Base-by-base conservation (phyloP, 2,329 filamentous ascomycete genomes). In the Simplicillium aogashimaense region DNA sequence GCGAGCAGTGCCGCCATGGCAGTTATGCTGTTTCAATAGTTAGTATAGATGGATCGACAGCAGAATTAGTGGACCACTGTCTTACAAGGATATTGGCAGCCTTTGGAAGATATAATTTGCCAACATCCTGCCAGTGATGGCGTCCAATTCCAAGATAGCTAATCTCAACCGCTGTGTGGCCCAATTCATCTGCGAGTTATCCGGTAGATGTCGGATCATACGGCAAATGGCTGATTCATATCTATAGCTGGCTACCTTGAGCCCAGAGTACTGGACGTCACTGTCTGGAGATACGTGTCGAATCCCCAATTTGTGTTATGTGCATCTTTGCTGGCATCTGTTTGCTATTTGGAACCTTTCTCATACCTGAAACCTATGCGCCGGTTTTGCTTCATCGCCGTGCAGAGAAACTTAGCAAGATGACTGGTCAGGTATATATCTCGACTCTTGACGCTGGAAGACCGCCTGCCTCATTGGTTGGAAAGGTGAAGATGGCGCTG, bases 281-380 rank as follows among this genome's bases (percentile, higher is more conserved):
- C 14, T 28, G 10, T 30, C 37, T 1, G 36, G 30, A 7, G 35
- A 25, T 6, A 25, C 16, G 14, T 38, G 7, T n/a, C 31, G 8
- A 2, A 35, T 30, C 15, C 29, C 30, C 20, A 42, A 13, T 12
- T 42, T 29, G 1, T 35, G 56, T 80, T 11, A 62, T 77, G 48
- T 66, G 69, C 28, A 70, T 72, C 43, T 72, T 79, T 47, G 69
- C 70, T 2, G 74, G 71, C 3, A 53, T 61, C 4, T 59, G 76
- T 25, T 76, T 70, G 65, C 61, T 76, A 36, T 18, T 65, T 13
- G 65, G 64, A 15, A 45, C 60, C 2, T 38, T 72, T 35, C 44
- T 66, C 25, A 54, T 74, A 3, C 70, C 69, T 2, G 72, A 76
- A 53, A 76, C 72, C 0, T 76, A 76, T 48, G 59, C 66, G 0